phyloP scores from a whole-genome alignment of 2,329 filamentous ascomycete genomes.

The Pseudogymnoascus sp. region DNA sequence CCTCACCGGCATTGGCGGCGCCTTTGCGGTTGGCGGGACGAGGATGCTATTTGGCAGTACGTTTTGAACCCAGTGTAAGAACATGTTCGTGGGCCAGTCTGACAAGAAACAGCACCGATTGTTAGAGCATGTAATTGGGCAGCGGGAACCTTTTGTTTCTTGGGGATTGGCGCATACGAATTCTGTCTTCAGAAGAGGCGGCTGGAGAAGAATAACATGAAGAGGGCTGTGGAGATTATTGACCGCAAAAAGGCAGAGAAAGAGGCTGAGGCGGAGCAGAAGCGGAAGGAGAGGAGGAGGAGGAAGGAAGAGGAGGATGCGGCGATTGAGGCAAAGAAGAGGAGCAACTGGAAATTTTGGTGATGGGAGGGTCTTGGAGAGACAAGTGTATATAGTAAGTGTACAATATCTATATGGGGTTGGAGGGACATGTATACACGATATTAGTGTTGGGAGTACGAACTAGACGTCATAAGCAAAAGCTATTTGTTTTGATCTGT shows the following conservation, averaged over 20 bases:
- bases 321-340: conserved; percentile 11
- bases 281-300: conserved; percentile 35
- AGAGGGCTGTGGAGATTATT: conserved; percentile 74
- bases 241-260: conserved; percentile 63
- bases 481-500: not conserved
- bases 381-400: conserved; percentile 7
- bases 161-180: conserved; percentile 69
- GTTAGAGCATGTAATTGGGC: conserved; percentile 75
- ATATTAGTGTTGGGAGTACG: not conserved
- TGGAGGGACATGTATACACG: not conserved
- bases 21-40: conserved; percentile 66
- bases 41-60: conserved; percentile 69
- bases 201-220: conserved; percentile 75
- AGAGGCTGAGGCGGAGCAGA: conserved; percentile 34
- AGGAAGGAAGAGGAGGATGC: conserved; percentile 36
- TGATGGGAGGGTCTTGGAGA: not conserved
- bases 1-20: conserved; percentile 73
- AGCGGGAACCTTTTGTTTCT: conserved; percentile 64
- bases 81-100: not conserved
- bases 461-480: not conserved
- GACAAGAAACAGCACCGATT: conserved; percentile 42
- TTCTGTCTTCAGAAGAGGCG: conserved; percentile 70
- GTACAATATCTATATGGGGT: not conserved
- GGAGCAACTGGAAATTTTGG: conserved; percentile 7
- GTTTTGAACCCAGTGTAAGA: conserved; percentile 1